Base-by-base conservation (phyloP, 768 basidiomycete genomes). In the Suillus placidus region DNA sequence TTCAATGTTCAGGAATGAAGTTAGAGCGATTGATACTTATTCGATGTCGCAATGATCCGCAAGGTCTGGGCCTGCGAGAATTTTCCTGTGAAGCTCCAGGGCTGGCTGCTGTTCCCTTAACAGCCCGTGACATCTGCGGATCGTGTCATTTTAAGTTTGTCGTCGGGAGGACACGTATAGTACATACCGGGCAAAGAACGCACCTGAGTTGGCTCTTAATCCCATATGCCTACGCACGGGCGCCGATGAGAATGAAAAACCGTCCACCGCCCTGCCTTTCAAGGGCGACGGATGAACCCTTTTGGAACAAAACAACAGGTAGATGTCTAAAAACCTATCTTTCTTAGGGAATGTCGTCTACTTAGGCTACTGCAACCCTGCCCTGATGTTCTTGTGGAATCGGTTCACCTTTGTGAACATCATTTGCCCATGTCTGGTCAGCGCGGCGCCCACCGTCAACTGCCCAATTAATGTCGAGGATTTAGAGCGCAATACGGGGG, bases 41-140 rank as follows among this genome's bases (percentile, higher is more conserved):
- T 40, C 10, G 26, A 26, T 42, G 38, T 60, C 57, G 57, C 57
- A 58, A 40, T 40, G 26, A 58, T 38, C 58, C 58, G 58, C 58
- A 4, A 30, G 9, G 30, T 60, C 58, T 32, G 26, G 23, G 10
- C 58, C 26, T 42, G 58, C 30, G 52, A 42, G 20, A 60, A 32
- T 40, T 60, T 42, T 42, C 40, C 9, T 40, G 38, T 30, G 58
- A 60, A 60, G 40, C 58, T 60, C 18, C 58, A 60, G 58, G 58
- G 58, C 20, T 42, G 40, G 38, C 42, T 60, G 38, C 40, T 16
- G 38, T 38, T 23, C 10, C 54, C 54, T n/a, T 35, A 55, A 55
- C 58, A 60, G 40, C 40, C 26, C 12, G 12, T 60, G 13, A 12
- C 26, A 18, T 18, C 57, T 40, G 38, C 10, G 9, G 57, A 40